These are phyloP conservation scores for Erucastrum elatum DNA, from an alignment of 345 rosid species.

Conservation along the genomic window DNA sequence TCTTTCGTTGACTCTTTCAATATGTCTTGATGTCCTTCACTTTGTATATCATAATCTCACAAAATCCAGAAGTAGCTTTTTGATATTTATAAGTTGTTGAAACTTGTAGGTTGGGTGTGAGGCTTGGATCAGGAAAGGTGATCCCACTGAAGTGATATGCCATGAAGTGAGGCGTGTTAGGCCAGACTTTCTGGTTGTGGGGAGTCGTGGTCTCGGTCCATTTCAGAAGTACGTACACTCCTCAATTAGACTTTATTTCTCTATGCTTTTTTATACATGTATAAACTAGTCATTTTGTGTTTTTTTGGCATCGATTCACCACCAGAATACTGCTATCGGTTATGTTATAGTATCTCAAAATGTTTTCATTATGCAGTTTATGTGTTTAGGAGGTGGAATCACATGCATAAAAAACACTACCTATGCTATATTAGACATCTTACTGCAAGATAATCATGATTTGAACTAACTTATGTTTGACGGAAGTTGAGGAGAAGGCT, in stretches of 20 bases:
- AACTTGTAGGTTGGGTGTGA: slow-evolving; percentile 69
- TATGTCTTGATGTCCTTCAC: too few relatives aligned
- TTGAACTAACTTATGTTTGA: not conserved
- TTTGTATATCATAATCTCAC: not conserved
- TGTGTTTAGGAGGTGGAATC: not conserved
- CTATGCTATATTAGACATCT: not conserved
- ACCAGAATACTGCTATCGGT: not conserved
- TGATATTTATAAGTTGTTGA: slow-evolving; percentile 3
- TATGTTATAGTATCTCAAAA: not conserved
- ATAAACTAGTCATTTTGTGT: not conserved
- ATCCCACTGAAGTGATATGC: slow-evolving; percentile 86
- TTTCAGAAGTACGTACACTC: slow-evolving; percentile 67
- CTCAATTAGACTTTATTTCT: not conserved
- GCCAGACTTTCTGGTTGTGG: slow-evolving; percentile 88
- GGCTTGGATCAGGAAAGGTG: slow-evolving; percentile 90
- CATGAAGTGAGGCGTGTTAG: slow-evolving; percentile 75
- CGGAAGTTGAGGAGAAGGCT: not conserved
- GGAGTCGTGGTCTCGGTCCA: slow-evolving; percentile 93
- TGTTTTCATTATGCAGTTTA: not conserved
- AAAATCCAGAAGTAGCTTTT: not conserved
- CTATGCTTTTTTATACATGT: not conserved
- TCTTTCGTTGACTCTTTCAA: too few relatives aligned
- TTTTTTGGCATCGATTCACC: not conserved
- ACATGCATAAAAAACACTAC: not conserved
- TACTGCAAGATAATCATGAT: not conserved